These are phyloP conservation scores for Pseudogymnoascus sp. DNA, from an alignment of 2,329 filamentous ascomycete species.

Conservation along the genomic window DNA sequence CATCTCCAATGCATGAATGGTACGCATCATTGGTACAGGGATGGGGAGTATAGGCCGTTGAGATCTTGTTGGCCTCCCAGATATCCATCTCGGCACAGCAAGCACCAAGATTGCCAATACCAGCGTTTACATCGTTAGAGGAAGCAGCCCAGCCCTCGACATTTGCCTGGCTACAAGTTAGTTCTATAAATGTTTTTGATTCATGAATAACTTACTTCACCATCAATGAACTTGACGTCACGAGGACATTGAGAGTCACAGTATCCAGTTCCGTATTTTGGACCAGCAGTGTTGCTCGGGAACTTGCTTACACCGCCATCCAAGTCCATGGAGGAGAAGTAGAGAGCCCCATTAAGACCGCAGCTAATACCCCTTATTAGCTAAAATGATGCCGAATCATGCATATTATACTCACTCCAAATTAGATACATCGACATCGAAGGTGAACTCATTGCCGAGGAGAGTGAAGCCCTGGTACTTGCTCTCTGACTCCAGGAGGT, in stretches of 20 bases:
- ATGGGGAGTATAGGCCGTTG: constrained; percentile 48
- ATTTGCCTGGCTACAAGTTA: constrained; percentile 33
- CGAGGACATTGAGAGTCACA: constrained; percentile 49
- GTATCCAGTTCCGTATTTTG: constrained; percentile 52
- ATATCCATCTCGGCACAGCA: constrained; percentile 61
- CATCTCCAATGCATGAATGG: no score
- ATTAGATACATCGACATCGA: no score
- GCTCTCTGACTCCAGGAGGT: no score
- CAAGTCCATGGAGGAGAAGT: constrained; percentile 54
- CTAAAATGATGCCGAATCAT: constrained; percentile 40
- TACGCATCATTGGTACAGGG: constrained; percentile 32
- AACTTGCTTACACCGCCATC: constrained; percentile 48
- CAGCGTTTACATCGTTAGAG: constrained; percentile 40
- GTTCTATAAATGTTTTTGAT: constrained; percentile 26
- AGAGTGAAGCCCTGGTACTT: no score
- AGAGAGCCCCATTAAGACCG: constrained; percentile 35
- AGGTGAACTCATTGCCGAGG: no score
- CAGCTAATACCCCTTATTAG: constrained; percentile 45
- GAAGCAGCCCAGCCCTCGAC: constrained; percentile 41
- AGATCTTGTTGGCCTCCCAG: constrained; percentile 52
- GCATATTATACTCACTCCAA: constrained; percentile 24
- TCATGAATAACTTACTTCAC: constrained; percentile 32
- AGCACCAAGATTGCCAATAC: constrained; percentile 43
- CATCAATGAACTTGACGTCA: constrained; percentile 43
- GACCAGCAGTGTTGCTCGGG: constrained; percentile 44